Evolutionary conservation across 2,329 filamentous ascomycete genomes (phyloP), one percentile per base, ranked within the genome.

Genomic region (Xylaria sp.): DNA sequence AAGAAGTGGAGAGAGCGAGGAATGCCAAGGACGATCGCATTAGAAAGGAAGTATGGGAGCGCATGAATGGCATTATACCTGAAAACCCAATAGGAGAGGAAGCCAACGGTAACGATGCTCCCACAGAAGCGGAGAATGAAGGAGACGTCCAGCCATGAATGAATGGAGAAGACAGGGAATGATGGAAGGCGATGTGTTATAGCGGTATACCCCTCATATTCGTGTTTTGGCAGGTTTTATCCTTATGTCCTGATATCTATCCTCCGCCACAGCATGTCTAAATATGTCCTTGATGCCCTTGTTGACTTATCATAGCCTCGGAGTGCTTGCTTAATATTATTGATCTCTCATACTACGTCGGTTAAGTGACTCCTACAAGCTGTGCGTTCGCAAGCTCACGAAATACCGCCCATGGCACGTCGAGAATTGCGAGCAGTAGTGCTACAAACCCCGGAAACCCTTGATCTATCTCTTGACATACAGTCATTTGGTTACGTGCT

Each of bases 1-100:
- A 98, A 75, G 95, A 99, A 78, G 90, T 93, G 0, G 95, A 99
- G 78, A 85, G 95, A 54, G 82, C 92, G 46, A 84, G 95, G 51
- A 90, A 89, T 73, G 86, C 88, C 35, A 96, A 94, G 75, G 95
- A 99, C 71, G 95, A 98, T 63, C 85, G 86, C 68, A 92, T 93
- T 61, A 84, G 93, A 59, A 89, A 87, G 70, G 93, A 97, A 75
- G 91, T 89, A 11, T 90, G 87, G 87, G 86, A 89, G 69, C 78
- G 85, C 41, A 82, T 85, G 79, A 89, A 89, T 68, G 87, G 86
- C 11, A 76, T 85, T 15, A 59, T 81, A 17, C 73, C 79, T 0
- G 81, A 81, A 10, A 73, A 81, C 6, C 67, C 68, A 0, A 73
- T 74, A 7, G 76, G 77, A 37, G 81, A 77, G 23, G 78, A 79